A percentile compares a stretch with the other conserved stretches of the same genome.
Conservation (phyloP, 306 rosid species). For the Astragalus glycyphyllos region DNA sequence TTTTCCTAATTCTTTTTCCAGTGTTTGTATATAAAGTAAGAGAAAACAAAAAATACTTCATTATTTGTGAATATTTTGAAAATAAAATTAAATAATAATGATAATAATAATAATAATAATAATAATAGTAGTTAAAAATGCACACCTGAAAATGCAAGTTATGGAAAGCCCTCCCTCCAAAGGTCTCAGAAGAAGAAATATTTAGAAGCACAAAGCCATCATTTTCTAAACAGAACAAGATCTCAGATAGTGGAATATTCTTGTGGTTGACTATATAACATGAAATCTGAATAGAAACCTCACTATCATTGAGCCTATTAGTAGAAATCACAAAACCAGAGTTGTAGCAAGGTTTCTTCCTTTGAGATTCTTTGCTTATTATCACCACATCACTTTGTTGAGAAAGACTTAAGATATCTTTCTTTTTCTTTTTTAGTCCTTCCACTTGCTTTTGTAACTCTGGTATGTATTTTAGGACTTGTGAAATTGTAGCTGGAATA, state of each 20-base stretch:
- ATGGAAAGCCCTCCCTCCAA: conserved; percentile 60
- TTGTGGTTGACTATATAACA: conserved; percentile 27
- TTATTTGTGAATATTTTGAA: not conserved
- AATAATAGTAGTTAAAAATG: not conserved
- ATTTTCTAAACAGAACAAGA: conserved; percentile 57
- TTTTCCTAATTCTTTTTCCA: no score
- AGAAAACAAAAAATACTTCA: not conserved
- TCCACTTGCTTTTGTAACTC: conserved; percentile 66
- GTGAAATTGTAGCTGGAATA: conserved; percentile 64
- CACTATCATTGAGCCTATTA: conserved; percentile 54
- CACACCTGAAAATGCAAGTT: conserved; percentile 40
- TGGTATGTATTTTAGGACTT: conserved; percentile 65
- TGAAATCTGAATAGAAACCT: conserved; percentile 62
- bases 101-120: no score
- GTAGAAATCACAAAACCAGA: conserved; percentile 55
- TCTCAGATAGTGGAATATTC: conserved; percentile 51
- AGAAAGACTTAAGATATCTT: conserved; percentile 49
- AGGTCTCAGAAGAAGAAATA: conserved; percentile 69
- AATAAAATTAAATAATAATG: not conserved
- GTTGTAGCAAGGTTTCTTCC: conserved; percentile 14
- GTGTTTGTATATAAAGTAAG: not conserved
- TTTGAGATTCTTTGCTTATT: conserved; percentile 12
- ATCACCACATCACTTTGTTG: conserved; percentile 15
- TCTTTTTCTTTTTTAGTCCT: conserved; percentile 56
- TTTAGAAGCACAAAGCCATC: conserved; percentile 54